Percentiles rank a stretch among this genome's conserved stretches.
Evolutionary conservation across 768 basidiomycete species (phyloP).

Genomic region (Mrakia frigida): DNA sequence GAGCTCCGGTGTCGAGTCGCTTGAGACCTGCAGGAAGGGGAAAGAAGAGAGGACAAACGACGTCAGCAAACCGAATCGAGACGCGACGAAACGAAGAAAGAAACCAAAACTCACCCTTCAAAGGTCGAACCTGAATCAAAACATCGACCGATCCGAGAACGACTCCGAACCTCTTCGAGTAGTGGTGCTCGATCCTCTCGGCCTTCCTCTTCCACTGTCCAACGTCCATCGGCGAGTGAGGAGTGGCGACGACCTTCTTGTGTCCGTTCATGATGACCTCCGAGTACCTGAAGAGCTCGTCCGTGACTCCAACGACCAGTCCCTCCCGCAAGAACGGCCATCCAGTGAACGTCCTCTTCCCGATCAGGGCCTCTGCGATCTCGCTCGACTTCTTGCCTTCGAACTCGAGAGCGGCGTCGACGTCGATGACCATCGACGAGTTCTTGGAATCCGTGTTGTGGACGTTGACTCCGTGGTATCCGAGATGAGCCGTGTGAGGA

Average conservation of each 20-base stretch:
- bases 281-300: conserved; percentile 81
- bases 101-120: conserved; percentile 61
- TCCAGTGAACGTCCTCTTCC: conserved; percentile 67
- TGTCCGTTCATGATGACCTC: conserved; percentile 38
- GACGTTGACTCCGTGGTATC: conserved; percentile 84
- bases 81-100: not conserved
- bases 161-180: conserved; percentile 85
- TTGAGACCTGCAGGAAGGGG: conserved; percentile 61
- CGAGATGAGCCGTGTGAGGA: conserved; percentile 67
- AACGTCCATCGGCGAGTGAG: conserved; percentile 65
- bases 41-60: not conserved
- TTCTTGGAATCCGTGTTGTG: conserved; percentile 85
- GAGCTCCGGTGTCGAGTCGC: conserved; percentile 77
- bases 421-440: conserved; percentile 85
- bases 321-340: conserved; percentile 98
- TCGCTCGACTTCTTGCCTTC: conserved; percentile 57
- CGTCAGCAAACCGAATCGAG: conserved; percentile 13
- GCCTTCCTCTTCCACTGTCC: conserved; percentile 73
- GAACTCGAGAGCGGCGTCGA: conserved; percentile 49
- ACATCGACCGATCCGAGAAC: conserved; percentile 75
- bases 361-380: conserved; percentile 68
- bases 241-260: conserved; percentile 56
- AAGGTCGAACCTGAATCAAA: conserved; percentile 77
- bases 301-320: conserved; percentile 76
- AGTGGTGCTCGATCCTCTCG: conserved; percentile 71